A percentile compares a stretch with the other conserved stretches of the same genome.
phyloP scores from a whole-genome alignment of 2,329 filamentous ascomycete species.

The Monosporascus sp. region DNA sequence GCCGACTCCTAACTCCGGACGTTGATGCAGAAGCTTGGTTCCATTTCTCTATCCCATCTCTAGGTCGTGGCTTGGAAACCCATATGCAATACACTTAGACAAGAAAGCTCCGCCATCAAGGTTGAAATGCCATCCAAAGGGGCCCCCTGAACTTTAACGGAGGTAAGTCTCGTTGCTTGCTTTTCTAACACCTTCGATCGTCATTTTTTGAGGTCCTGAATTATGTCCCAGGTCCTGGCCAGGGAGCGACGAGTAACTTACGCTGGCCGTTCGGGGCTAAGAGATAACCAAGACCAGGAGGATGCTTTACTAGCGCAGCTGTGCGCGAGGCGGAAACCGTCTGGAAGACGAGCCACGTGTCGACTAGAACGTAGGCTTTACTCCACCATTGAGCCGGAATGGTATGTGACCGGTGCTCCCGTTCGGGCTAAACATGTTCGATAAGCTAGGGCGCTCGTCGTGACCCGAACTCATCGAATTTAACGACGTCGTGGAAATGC shows the following conservation, averaged over 20 bases:
- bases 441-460: conserved; percentile 22
- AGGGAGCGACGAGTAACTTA: too few species aligned
- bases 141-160: not conserved
- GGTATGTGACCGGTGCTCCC: conserved; percentile 11
- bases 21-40: not conserved
- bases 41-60: not conserved
- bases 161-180: not conserved
- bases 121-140: not conserved
- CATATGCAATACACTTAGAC: not conserved
- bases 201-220: not conserved
- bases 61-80: not conserved
- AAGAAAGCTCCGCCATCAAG: not conserved
- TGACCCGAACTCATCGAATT: conserved; percentile 23
- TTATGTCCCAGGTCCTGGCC: too few species aligned
- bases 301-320: not conserved
- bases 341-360: conserved; percentile 17
- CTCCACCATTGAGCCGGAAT: conserved; percentile 22
- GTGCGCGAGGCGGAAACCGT: not conserved
- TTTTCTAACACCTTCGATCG: not conserved
- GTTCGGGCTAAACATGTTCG: conserved; percentile 23
- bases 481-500: conserved; percentile 26
- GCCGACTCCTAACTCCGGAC: not conserved
- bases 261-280: too few species aligned
- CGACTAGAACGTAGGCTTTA: conserved; percentile 26
- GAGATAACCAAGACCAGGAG: not conserved